A percentile compares a stretch with the other conserved stretches of the same genome.
These are phyloP conservation scores for Xylariaceae sp. DNA, from an alignment of 2,329 filamentous ascomycete genomes.

Conservation along the genomic window DNA sequence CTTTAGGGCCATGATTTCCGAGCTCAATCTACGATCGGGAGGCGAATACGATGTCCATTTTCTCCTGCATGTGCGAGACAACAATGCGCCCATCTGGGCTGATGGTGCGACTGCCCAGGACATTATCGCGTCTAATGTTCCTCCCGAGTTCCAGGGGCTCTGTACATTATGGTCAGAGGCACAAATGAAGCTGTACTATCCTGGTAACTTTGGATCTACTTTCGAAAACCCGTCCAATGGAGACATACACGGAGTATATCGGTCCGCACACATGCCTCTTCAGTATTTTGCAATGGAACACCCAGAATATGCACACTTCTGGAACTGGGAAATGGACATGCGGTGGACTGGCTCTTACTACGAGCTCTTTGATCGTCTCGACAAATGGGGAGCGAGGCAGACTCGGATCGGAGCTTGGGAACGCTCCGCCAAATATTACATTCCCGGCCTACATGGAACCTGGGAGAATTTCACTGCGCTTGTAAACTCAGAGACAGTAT, in stretches of 20 bases:
- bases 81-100: conserved; percentile 75
- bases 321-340: conserved; percentile 70
- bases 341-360: conserved; percentile 64
- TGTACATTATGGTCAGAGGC: conserved; percentile 81
- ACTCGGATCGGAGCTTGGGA: conserved; percentile 74
- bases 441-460: conserved; percentile 63
- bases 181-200: conserved; percentile 77
- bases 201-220: conserved; percentile 65
- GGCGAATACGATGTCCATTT: conserved; percentile 83
- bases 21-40: conserved; percentile 72
- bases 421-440: conserved; percentile 71
- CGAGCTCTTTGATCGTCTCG: conserved; percentile 67
- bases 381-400: conserved; percentile 63
- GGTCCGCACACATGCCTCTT: conserved; percentile 59
- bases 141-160: conserved; percentile 74
- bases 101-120: conserved; percentile 69
- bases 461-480: conserved; percentile 69
- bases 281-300: conserved; percentile 62
- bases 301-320: conserved; percentile 63
- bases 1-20: conserved; percentile 74
- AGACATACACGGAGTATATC: conserved; percentile 66
- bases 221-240: conserved; percentile 55
- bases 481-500: conserved; percentile 58
- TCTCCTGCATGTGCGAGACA: conserved; percentile 78
- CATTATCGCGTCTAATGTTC: conserved; percentile 62